Evolutionary conservation across 495 filamentous ascomycete species (phyloP), one percentile per base, ranked within the genome.

Genomic region (Tricharina praecox): DNA sequence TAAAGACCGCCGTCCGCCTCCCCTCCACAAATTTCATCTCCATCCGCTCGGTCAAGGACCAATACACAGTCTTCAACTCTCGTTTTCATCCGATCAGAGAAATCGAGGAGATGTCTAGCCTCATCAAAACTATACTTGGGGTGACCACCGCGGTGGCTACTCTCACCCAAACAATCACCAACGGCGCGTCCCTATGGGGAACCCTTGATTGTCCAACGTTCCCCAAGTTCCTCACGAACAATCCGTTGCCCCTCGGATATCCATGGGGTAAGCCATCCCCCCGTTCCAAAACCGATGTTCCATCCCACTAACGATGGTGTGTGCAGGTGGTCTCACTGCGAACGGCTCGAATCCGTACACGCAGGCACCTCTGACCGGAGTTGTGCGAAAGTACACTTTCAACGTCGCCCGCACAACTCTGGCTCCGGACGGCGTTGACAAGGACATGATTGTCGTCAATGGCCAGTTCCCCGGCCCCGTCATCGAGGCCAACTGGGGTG

Each of bases 321-420:
- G n/a, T 23, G 19, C 13, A 32, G 28, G 28, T 32, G 13, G 7
- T 24, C 43, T 46, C n/a, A 46, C 9, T n/a, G 43, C 25, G 26
- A 35, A 1, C 8, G 3, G 23, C 19, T 1, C 43, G 2, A 23
- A 46, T 46, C 43, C 43, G 11, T 65, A 66, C 10, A 61, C 52
- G 3, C 59, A 50, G 1, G 66, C 61, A 7, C 75, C 74, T 3
- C 55, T 70, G 41, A 70, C 67, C 26, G 69, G 67, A 24, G 67
- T 67, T 23, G 65, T 62, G 20, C 54, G 62, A 64, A 66, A 70
- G 64, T 71, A 70, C 51, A 66, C 49, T 28, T 57, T 68, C 33
- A 62, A 50, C 4, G 25, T 71, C 26, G 64, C 50, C 41, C 53
- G 33, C 53, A 66, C 50, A 54, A 69, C 61, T 49, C 13, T 52